These are phyloP conservation scores for Leishmania gerbilli DNA, from an alignment of 208 protist genomes.

Conservation along the genomic window DNA sequence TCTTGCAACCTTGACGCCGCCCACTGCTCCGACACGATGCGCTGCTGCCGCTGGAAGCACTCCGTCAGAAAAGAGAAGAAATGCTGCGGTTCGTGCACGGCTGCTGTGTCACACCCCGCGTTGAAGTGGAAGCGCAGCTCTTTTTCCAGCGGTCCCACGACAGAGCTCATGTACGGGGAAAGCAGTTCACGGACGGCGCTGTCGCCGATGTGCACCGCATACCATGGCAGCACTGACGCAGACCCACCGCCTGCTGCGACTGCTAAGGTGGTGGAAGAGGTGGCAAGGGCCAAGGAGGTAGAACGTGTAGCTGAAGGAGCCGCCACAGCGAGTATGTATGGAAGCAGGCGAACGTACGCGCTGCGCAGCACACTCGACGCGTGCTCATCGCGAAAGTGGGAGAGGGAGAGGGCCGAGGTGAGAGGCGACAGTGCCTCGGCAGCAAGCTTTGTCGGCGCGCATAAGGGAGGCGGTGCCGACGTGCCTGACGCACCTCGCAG, in stretches of 20 bases:
- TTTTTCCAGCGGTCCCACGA: constrained; percentile 49
- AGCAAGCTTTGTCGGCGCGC: background rate
- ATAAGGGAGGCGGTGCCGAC: background rate
- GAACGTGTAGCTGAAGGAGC: background rate
- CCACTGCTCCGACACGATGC: constrained; percentile 8
- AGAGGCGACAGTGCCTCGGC: constrained; percentile 4
- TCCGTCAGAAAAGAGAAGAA: constrained; percentile 74
- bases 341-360: constrained; percentile 20
- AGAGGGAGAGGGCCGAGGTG: background rate
- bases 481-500: background rate
- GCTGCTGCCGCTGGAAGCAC: constrained; percentile 32
- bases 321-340: constrained; percentile 7
- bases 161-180: constrained; percentile 32
- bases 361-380: background rate
- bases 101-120: constrained; percentile 42
- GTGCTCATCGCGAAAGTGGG: background rate
- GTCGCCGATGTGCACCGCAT: constrained; percentile 9
- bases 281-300: background rate
- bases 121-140: constrained; percentile 78
- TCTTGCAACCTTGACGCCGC: background rate
- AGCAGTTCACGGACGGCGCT: constrained; percentile 24
- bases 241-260: background rate
- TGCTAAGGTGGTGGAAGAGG: constrained; percentile 4
- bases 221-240: background rate
- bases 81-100: constrained; percentile 60